Base-by-base conservation (phyloP, 306 rosid species). In the Canavalia ensiformis region DNA sequence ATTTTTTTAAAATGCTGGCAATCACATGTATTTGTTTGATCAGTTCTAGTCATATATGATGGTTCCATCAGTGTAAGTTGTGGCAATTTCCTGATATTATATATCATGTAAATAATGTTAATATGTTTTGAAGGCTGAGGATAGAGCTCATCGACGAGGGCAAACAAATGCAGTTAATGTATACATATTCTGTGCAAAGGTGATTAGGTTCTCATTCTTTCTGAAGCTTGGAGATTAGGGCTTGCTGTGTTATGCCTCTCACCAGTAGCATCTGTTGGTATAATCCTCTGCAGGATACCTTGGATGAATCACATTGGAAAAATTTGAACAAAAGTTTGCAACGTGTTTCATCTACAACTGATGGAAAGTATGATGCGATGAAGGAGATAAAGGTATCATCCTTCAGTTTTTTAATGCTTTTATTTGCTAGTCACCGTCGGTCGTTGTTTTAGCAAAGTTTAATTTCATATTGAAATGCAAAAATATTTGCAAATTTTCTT, bases 141-240 rank as follows among this genome's bases (percentile, higher is more conserved):
- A 90, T 88, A 91, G 99, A 90, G 97, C 99, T 83, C 99, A 95
- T 87, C 88, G 99, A 77, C 88, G 95, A 65, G 99, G 99, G 47
- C 97, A 93, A 85, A 90, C 88, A 75, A 93, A 90, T 83, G 97
- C 99, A 47, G 97, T 95, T 83, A 95, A 93, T 86, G 77, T 95
- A 63, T 93, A 93, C 86, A 87, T 95, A 75, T 93, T 95, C 75
- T 90, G 92, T 79, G 99, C 95, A 4, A 93, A 88, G 98, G 98
- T 95, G 72, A 82, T 81, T 79, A n/a, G 35, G 37, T 85, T 79
- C 55, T 46, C 62, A 44, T 74, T 81, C 67, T 39, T 82, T 75
- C 46, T 42, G 59, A 45, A 29, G 29, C 37, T 76, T 88, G 63
- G 69, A 70, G 34, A 46, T 72, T 59, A 13, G 56, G 47, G 81